Conservation (phyloP, 106 monocot species). For the Dendrobium huoshanense region DNA sequence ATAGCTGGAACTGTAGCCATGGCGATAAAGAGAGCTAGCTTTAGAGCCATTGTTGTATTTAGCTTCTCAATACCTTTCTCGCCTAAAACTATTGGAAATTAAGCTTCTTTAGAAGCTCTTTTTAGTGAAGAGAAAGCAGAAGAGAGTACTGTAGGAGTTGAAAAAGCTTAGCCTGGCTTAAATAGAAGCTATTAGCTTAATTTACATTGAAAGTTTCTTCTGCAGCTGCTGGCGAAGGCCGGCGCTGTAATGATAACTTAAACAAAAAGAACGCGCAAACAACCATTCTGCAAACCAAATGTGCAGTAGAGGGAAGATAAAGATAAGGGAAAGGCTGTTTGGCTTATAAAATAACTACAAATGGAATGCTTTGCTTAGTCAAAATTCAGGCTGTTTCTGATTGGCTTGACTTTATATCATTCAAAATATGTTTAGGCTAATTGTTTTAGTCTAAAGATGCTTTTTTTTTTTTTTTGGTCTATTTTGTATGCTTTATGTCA, state of each 20-base stretch:
- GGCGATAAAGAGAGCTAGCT: neutral
- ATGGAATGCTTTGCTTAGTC: neutral
- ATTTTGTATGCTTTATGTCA: too few species aligned
- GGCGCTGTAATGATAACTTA: neutral
- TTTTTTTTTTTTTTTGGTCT: too few species aligned
- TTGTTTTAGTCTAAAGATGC: too few species aligned
- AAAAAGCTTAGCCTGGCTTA: neutral
- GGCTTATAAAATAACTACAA: neutral
- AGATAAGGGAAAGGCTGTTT: too few species aligned
- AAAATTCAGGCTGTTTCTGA: neutral
- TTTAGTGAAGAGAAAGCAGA: neutral
- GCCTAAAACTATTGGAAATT: too few species aligned
- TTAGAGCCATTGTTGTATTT: neutral
- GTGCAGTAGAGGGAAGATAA: too few species aligned
- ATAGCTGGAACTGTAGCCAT: neutral
- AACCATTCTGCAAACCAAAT: neutral
- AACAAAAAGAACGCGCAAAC: neutral
- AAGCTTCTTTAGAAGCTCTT: neutral
- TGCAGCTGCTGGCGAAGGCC: neutral
- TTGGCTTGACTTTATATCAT: too few species aligned
- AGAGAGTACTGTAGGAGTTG: neutral
- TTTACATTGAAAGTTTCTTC: neutral
- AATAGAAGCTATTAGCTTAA: neutral
- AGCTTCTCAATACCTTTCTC: neutral
- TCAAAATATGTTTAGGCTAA: too few species aligned